Evolutionary conservation across 2,329 filamentous ascomycete genomes (phyloP).

Genomic region (Fusarium gaditjirri): DNA sequence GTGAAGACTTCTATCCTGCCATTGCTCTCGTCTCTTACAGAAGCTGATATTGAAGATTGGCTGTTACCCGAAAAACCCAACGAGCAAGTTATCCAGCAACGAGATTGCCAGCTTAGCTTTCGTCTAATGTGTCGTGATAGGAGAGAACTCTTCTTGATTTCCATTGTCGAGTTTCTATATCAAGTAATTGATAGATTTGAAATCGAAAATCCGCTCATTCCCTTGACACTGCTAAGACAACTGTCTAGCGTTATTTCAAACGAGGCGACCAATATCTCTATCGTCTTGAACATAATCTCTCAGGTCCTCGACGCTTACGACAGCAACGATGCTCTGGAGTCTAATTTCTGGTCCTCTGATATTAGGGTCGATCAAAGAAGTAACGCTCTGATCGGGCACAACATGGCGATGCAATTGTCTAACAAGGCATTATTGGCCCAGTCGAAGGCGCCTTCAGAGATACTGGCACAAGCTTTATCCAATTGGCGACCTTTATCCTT

Average conservation of each 20-base stretch:
- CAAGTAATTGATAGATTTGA: background rate
- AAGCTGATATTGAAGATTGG: background rate
- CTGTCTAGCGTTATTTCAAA: no score
- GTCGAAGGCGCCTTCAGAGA: no score
- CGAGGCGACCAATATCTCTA: no score
- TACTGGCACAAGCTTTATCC: background rate
- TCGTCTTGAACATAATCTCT: no score
- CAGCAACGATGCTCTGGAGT: background rate
- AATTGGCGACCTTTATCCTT: background rate
- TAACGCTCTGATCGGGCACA: background rate
- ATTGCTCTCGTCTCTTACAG: background rate
- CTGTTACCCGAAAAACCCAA: background rate
- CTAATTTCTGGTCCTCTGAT: background rate
- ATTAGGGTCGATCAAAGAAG: background rate
- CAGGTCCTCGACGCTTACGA: no score
- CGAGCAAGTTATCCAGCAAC: background rate
- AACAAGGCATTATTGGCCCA: no score
- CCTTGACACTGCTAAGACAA: no score
- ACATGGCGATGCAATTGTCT: background rate
- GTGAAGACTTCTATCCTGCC: background rate
- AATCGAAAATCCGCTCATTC: background rate
- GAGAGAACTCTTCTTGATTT: background rate
- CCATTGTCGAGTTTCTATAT: background rate
- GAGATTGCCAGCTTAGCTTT: no score
- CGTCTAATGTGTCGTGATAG: no score